These are phyloP conservation scores for Colletotrichum tropicicola DNA, from an alignment of 2,329 filamentous ascomycete genomes.

Conservation along the genomic window DNA sequence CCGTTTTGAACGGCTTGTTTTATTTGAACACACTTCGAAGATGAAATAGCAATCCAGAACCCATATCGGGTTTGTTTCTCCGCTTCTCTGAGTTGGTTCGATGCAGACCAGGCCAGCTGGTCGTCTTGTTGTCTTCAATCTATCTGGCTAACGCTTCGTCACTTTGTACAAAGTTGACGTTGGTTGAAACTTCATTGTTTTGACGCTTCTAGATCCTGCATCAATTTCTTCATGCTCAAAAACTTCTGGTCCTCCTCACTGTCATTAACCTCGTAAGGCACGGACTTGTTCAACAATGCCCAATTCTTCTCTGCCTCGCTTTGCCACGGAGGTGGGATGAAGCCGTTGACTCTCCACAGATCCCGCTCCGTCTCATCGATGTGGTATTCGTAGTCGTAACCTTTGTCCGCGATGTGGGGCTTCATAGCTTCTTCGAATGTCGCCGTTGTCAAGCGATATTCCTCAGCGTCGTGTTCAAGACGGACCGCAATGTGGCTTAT, in stretches of 20 bases:
- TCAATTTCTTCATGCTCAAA: background rate
- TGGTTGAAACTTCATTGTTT: too few relatives aligned
- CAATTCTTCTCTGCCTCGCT: constrained; percentile 46
- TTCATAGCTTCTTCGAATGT: constrained; percentile 43
- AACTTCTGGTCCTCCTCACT: background rate
- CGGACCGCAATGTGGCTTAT: constrained; percentile 36
- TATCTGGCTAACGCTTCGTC: too few relatives aligned
- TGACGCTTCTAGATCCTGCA: too few relatives aligned
- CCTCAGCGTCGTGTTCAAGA: constrained; percentile 36
- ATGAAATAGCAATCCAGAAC: too few relatives aligned
- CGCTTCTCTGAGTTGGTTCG: too few relatives aligned
- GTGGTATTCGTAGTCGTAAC: constrained; percentile 53
- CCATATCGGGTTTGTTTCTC: too few relatives aligned
- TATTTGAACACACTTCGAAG: too few relatives aligned
- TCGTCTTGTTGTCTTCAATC: too few relatives aligned
- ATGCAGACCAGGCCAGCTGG: too few relatives aligned
- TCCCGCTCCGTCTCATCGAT: constrained; percentile 50
- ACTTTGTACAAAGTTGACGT: too few relatives aligned
- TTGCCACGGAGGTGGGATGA: constrained; percentile 43
- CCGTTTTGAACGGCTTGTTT: too few relatives aligned
- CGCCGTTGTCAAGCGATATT: constrained; percentile 13
- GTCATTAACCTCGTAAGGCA: background rate
- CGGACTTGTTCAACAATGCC: constrained; percentile 17
- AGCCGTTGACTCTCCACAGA: constrained; percentile 53
- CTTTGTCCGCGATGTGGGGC: constrained; percentile 49